Conservation (phyloP, 805 yeast species). For the Lipomyces orientalis region DNA sequence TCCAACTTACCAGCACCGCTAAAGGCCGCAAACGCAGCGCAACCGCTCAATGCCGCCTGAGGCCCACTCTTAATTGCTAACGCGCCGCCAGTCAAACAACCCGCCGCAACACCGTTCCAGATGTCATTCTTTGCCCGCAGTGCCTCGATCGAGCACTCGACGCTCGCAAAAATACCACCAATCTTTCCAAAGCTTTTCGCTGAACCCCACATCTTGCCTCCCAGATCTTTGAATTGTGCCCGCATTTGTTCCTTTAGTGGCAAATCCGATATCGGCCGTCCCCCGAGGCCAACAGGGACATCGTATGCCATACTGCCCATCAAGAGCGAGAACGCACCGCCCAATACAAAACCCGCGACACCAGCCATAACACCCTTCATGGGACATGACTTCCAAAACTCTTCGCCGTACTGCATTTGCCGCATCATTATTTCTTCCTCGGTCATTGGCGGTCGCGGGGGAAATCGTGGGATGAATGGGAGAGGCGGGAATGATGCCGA, state of each 20-base stretch:
- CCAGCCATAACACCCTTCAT: constrained; percentile 93
- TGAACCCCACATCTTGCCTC: constrained; percentile 79
- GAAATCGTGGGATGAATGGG: constrained; percentile 27
- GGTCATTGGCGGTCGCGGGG: constrained; percentile 17
- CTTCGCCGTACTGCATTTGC: constrained; percentile 32
- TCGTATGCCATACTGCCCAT: constrained; percentile 84
- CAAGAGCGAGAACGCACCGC: constrained; percentile 94
- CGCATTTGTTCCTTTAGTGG: constrained; percentile 94
- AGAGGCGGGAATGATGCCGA: constrained; percentile 17
- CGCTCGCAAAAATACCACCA: constrained; percentile 89
- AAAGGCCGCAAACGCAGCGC: constrained; percentile 98
- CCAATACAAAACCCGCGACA: constrained; percentile 89
- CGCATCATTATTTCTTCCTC: constrained; percentile 22
- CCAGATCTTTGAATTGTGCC: constrained; percentile 90
- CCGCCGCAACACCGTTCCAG: constrained; percentile 89
- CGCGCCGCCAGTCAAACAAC: constrained; percentile 97
- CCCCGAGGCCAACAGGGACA: constrained; percentile 66
- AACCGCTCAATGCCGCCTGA: constrained; percentile 85
- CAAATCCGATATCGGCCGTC: constrained; percentile 61
- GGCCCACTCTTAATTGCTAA: constrained; percentile 93
- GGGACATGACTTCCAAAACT: constrained; percentile 71
- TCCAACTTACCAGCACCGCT: constrained; percentile 64
- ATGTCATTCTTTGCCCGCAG: constrained; percentile 88
- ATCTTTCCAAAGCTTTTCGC: constrained; percentile 95
- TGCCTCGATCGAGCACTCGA: constrained; percentile 87